Conservation (phyloP, 2,329 filamentous ascomycete species). For the Colletotrichum cuscutae region DNA sequence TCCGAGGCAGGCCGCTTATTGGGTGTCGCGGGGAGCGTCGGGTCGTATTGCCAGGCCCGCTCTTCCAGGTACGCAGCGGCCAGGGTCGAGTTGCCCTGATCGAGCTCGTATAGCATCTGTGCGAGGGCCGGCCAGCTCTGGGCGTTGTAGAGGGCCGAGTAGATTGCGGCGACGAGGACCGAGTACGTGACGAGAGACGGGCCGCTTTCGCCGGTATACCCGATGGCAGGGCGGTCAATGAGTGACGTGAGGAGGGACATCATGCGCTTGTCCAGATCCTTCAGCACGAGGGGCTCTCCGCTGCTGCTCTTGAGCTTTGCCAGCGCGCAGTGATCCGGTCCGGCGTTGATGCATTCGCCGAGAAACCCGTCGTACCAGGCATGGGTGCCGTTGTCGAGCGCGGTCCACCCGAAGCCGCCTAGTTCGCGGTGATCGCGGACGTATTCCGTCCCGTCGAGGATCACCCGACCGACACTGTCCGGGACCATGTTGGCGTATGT, state of each 20-base stretch:
- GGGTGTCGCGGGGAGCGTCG: slow-evolving; percentile 43
- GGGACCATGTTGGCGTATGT: slow-evolving; percentile 64
- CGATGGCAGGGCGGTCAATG: slow-evolving; percentile 48
- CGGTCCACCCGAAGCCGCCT: slow-evolving; percentile 58
- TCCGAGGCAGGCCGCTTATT: slow-evolving; percentile 45
- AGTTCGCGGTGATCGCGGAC: slow-evolving; percentile 56
- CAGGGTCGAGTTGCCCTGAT: slow-evolving; percentile 56
- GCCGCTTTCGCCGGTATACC: slow-evolving; percentile 50
- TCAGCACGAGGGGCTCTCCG: slow-evolving; percentile 45
- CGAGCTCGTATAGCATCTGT: slow-evolving; percentile 54
- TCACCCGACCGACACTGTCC: slow-evolving; percentile 56
- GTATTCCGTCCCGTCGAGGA: slow-evolving; percentile 61
- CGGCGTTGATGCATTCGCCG: slow-evolving; percentile 60
- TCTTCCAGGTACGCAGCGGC: slow-evolving; percentile 51
- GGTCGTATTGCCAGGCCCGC: slow-evolving; percentile 53
- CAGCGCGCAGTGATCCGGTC: slow-evolving; percentile 56
- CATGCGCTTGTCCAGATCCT: slow-evolving; percentile 52
- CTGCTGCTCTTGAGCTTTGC: slow-evolving; percentile 45
- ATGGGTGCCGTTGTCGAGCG: slow-evolving; percentile 60
- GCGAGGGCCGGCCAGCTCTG: slow-evolving; percentile 54
- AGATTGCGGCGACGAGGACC: slow-evolving; percentile 50
- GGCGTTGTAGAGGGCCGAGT: slow-evolving; percentile 55
- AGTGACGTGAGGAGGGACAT: slow-evolving; percentile 49
- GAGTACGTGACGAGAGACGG: slow-evolving; percentile 59
- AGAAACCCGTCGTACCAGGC: slow-evolving; percentile 62